These are phyloP conservation scores for Fragaria nilgerrensis DNA, from an alignment of 306 rosid genomes.

Conservation along the genomic window DNA sequence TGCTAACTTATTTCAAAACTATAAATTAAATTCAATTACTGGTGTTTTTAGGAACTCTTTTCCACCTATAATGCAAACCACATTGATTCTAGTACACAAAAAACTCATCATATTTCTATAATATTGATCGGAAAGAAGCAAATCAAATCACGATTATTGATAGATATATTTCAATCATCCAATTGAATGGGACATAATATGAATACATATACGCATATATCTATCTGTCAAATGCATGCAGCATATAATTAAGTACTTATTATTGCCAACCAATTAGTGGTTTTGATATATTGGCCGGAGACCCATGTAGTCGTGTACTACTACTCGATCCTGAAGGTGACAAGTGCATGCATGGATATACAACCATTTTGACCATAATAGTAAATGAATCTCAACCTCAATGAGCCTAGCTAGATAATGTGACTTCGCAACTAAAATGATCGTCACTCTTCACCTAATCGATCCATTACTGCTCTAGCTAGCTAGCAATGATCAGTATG, in stretches of 20 bases:
- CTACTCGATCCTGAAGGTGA: neutral
- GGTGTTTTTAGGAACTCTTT: neutral
- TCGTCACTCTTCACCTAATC: slow-evolving; percentile 21
- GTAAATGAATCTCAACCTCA: neutral
- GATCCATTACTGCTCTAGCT: neutral
- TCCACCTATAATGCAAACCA: neutral
- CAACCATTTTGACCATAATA: neutral
- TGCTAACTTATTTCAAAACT: neutral
- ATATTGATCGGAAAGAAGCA: neutral
- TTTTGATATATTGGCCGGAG: neutral
- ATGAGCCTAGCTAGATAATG: neutral
- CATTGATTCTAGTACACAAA: neutral
- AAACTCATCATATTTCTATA: neutral
- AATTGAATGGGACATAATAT: neutral
- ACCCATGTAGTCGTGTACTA: neutral
- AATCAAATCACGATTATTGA: slow-evolving; percentile 6
- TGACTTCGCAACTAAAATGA: slow-evolving; percentile 6
- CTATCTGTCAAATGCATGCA: neutral
- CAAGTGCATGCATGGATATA: slow-evolving; percentile 1
- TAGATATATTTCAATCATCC: neutral
- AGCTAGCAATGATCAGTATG: neutral
- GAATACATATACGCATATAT: neutral
- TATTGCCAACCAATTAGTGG: neutral
- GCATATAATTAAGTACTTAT: neutral
- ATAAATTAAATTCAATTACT: too few species aligned